Base-by-base conservation (phyloP, 225 moss, liverwort and hornwort species). In the Pleurozium schreberi region DNA sequence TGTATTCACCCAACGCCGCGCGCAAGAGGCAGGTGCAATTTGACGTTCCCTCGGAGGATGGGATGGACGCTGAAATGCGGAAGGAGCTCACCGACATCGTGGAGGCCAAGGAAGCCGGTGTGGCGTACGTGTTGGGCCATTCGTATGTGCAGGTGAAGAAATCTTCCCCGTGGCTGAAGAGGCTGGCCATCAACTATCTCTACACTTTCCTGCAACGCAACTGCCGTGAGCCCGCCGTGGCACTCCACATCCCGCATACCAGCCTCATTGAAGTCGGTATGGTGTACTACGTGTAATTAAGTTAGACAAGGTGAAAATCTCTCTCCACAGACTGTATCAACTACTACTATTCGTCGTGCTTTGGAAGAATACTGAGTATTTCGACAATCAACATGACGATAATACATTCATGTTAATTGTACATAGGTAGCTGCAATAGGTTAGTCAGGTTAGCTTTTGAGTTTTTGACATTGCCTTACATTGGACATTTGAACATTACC, bases 251-350 rank as follows among this genome's bases (percentile, higher is more conserved):
- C 80, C 95, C 93, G 1, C 93, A 93, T 19, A 85, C 80, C 34
- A 91, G 88, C 86, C 92, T 95, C 80, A 91, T 95, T 10, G 93
- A 95, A 86, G 95, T 93, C 83, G 95, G 95, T 73, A 95, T 92
- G 93, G 89, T 93, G 63, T 95, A 90, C 86, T 90, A 91, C 40
- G 92, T 95, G 58, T 95, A n/a, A n/a, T n/a, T n/a, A n/a, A n/a
- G n/a, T n/a, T n/a, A 93, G 88, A 88, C 26, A 42, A 34, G 67
- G 59, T 52, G 64, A 40, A 57, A 45, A 36, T 74, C 50, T 67
- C 38, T n/a, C 38, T 84, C n/a, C n/a, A n/a, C n/a, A n/a, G n/a
- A 26, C 4, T 14, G 9, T 64, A 36, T 53, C 4, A 77, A 19
- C 57, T 19, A 49, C 38, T 53, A 26, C 55, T 69, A 14, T 26